Base-by-base conservation (phyloP, 441 rosid species). In the Corymbia calophylla region DNA sequence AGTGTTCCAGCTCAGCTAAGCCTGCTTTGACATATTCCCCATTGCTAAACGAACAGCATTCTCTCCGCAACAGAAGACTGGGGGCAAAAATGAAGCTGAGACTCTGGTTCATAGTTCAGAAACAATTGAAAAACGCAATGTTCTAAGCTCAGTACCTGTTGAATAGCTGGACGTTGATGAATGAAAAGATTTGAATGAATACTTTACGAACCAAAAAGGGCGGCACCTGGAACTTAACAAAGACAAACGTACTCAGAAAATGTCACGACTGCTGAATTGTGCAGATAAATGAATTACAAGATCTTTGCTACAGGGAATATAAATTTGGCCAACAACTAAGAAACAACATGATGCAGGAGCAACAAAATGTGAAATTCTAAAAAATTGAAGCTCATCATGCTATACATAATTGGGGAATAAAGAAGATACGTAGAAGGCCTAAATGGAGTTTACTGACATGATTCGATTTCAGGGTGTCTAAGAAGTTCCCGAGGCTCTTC, bases 1-100 rank as follows among this genome's bases (percentile, higher is more conserved):
- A 98, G 86, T 97, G 97, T 91, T 98, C 99, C 92, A 98, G 91
- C 93, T 98, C 99, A 89, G 98, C 98, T 90, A 98, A 91, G 88
- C 99, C 99, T 35, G 99, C 96, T 93, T 97, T 98, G 21, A 97
- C 99, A 80, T 98, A 97, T 92, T 98, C 99, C 1, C 99, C 99
- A 88, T 98, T 98, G 91, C 99, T 97, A 92, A 98, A 98, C 32
- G 99, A 97, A 90, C 99, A 98, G 87, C 99, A 97, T 90, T 98
- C 99, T 81, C 99, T 95, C 92, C 99, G 94, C 88, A 98, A 90
- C 56, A 97, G 88, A 92, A 98, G 99, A 82, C 99, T 97, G 96
- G 89, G 88, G 85, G 35, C 87, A 31, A 87, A 85, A 87, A 73
- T 18, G 88, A 87, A 12, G 85, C 44, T 7, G 29, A 27, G 62